Evolutionary conservation across 2,329 filamentous ascomycete species (phyloP), one percentile per base, ranked within the genome.

Genomic region (Neonectria punicea): DNA sequence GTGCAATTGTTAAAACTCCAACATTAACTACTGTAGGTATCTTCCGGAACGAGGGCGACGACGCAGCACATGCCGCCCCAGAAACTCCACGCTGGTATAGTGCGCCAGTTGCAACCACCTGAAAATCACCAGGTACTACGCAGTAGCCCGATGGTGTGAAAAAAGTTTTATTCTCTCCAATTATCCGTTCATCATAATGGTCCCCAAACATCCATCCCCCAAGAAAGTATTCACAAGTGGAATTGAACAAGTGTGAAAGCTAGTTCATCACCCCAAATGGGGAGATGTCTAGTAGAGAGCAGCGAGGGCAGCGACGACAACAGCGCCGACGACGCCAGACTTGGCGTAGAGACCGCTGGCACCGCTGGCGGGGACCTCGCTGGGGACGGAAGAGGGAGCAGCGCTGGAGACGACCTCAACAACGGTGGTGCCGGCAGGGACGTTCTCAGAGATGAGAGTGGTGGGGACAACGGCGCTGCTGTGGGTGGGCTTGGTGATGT

Each of bases 311-410:
- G 79, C 80, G 30, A 79, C 78, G 59, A 84, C 65, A 41, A 77
- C 78, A 44, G 76, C 77, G 39, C 80, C 78, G 50, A 84, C 67
- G 61, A 83, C 66, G 51, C 81, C 80, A 65, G 78, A 78, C 70
- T 81, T 78, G 65, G 80, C 73, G 30, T 80, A 70, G 44, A 83
- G 73, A 43, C 75, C 73, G 65, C 73, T 76, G 53, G 80, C 81
- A 65, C 75, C 78, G 44, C 61, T 67, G 14, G 77, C 73, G 53
- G 36, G 14, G 13, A 73, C 68, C n/a, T 58, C 56, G 18, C 59
- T 16, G 11, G 73, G 68, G 11, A 66, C 58, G 18, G 71, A 62
- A 41, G 43, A 36, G 43, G 67, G 63, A 43, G 65, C 58, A 30
- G 51, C 55, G 47, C 67, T 59, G 56, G 59, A 63, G 50, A 53